A percentile compares a stretch with the other conserved stretches of the same genome.
Evolutionary conservation across 257 asterid species (phyloP).

Genomic region (Plectranthus barbatus): DNA sequence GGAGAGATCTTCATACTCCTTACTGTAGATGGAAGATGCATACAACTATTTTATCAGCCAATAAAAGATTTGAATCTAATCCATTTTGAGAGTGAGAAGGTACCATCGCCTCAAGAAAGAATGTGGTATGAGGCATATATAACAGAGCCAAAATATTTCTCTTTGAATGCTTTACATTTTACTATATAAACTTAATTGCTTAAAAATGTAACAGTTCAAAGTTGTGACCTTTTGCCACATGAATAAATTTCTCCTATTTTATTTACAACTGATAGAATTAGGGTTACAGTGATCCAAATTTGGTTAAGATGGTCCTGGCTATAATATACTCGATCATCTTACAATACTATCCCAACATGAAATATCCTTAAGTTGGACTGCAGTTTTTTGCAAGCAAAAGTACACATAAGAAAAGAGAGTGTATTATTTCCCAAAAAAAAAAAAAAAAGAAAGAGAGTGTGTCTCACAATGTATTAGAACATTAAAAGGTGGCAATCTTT

Average conservation of each 20-base stretch:
- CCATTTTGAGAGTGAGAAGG: not conserved
- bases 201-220: not conserved
- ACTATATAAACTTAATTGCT: not conserved
- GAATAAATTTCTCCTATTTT: not conserved
- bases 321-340: not conserved
- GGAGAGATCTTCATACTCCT: conserved; percentile 71
- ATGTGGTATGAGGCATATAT: not conserved
- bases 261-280: not conserved
- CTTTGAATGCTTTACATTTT: not conserved
- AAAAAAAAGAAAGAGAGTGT: too few relatives aligned
- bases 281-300: not conserved
- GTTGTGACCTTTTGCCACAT: not conserved
- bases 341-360: not conserved
- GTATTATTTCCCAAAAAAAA: too few relatives aligned
- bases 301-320: not conserved
- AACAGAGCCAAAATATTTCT: not conserved
- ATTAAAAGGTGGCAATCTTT: not conserved
- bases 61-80: not conserved
- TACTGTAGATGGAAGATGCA: conserved; percentile 28
- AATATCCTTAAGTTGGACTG: not conserved
- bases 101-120: not conserved
- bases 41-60: not conserved
- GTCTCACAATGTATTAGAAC: not conserved
- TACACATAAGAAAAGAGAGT: not conserved
- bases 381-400: not conserved